Base-by-base conservation (phyloP, 192 early-diverging fungal genomes). In the Coemansia sp. region DNA sequence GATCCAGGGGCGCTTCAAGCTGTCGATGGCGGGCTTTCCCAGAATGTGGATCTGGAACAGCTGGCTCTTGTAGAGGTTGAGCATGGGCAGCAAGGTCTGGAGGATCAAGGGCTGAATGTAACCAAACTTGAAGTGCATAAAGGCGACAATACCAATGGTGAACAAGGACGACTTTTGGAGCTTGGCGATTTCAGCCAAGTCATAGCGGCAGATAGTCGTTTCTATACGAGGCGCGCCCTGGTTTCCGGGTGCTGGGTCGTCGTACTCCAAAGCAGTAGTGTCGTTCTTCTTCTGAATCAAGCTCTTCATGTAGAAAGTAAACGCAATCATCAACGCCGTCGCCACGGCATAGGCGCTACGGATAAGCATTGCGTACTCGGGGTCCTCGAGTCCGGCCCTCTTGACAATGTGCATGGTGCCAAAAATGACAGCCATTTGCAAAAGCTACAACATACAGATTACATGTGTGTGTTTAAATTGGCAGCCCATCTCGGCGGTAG, bases 81-180 rank as follows among this genome's bases (percentile, higher is more conserved):
- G 88, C 74, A 93, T 70, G 5, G 91, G 92, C 36, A 98, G 74
- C 65, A 97, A 81, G 16, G 89, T 88, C 85, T 98, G 96, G 72
- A 97, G 86, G 18, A 97, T 80, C 44, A 98, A 79, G 7, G 96
- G 96, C 71, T 95, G 93, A 49, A 94, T 87, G 66, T 95, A 95
- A 29, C 91, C 90, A 71, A 90, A 96, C 79, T 95, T 90, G 85
- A 92, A 93, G 84, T 98, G 91, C 79, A 97, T 87, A 46, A 93
- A 87, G 22, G 77, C 76, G 65, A 98, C 89, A 60, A 97, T 86
- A 10, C 78, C 89, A 34, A 91, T 63, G 15, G 91, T 91, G 13
- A 92, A 86, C 38, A 91, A 60, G 6, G 90, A 87, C 65, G 91
- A 90, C 68, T 91, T 94, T 63, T 93, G 69, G 22, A 86, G 68